A percentile compares a stretch with the other conserved stretches of the same genome.
phyloP scores from a whole-genome alignment of 1,139 yeast genomes.

The Sugiyamaella pinicola region DNA sequence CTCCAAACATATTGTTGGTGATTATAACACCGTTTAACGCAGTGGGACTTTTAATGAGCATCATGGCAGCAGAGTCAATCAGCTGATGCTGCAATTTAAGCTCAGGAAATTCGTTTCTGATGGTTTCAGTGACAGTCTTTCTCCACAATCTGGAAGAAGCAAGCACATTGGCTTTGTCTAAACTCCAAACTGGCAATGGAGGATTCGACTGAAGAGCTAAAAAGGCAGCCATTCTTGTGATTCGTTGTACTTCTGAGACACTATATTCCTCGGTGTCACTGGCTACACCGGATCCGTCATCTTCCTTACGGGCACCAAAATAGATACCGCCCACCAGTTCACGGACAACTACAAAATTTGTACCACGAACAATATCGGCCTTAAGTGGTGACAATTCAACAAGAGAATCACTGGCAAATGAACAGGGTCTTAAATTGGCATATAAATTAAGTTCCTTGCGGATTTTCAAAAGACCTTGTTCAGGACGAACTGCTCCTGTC shows the following conservation, averaged over 20 bases:
- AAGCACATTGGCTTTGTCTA: constrained; percentile 95
- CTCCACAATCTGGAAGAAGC: constrained; percentile 98
- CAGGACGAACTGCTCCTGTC: constrained; percentile 89
- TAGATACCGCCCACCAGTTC: constrained; percentile 98
- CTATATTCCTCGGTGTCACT: constrained; percentile 93
- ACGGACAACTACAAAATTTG: constrained; percentile 88
- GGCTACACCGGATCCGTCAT: constrained; percentile 80
- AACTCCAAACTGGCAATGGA: constrained; percentile 91
- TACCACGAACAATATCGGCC: constrained; percentile 81
- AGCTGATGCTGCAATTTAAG: constrained; percentile 85
- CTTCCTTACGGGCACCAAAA: constrained; percentile 94
- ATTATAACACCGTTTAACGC: constrained; percentile 87
- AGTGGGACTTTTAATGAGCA: constrained; percentile 85
- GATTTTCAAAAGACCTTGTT: constrained; percentile 90
- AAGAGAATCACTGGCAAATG: constrained; percentile 84
- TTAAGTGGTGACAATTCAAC: constrained; percentile 86
- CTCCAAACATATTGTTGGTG: constrained; percentile 97
- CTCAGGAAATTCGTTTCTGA: constrained; percentile 85
- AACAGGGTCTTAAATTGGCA: constrained; percentile 96
- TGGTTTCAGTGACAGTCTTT: constrained; percentile 82
- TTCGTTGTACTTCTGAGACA: constrained; percentile 88
- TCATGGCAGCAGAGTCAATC: constrained; percentile 98
- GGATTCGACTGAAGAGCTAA: constrained; percentile 91
- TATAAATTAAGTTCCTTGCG: constrained; percentile 91
- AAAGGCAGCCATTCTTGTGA: constrained; percentile 97